phyloP scores from a whole-genome alignment of 2,329 filamentous ascomycete species.

The Sporothrix schenckii region DNA sequence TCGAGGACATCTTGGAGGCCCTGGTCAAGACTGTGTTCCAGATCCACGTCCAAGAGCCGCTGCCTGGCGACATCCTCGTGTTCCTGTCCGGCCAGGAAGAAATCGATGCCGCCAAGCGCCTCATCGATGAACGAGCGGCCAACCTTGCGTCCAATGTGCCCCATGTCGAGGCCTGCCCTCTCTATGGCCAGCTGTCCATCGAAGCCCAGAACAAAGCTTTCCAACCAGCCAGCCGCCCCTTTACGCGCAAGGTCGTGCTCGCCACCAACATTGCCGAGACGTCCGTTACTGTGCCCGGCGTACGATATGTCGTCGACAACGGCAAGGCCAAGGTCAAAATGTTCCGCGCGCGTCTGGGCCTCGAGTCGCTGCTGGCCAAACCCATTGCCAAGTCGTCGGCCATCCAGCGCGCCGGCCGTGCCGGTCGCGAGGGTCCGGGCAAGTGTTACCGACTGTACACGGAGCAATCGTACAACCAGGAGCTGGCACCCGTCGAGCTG shows the following conservation, averaged over 20 bases:
- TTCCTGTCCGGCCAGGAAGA: constrained; percentile 93
- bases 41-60: constrained; percentile 81
- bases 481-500: constrained; percentile 69
- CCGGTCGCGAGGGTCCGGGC: constrained; percentile 86
- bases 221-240: constrained; percentile 67
- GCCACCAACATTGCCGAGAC: constrained; percentile 99
- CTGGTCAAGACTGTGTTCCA: constrained; percentile 81
- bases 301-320: constrained; percentile 87
- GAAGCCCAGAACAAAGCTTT: constrained; percentile 86
- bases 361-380: constrained; percentile 88
- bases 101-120: constrained; percentile 77
- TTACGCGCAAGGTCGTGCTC: constrained; percentile 84
- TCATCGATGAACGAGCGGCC: constrained; percentile 77
- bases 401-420: constrained; percentile 86
- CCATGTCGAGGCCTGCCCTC: constrained; percentile 70
- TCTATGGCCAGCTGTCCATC: constrained; percentile 89
- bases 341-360: constrained; percentile 78
- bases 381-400: constrained; percentile 92
- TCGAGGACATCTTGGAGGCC: constrained; percentile 79
- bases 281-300: constrained; percentile 91
- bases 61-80: constrained; percentile 92
- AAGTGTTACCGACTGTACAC: constrained; percentile 92
- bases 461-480: constrained; percentile 68
- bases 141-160: constrained; percentile 76
- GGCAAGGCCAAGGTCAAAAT: constrained; percentile 95